Base-by-base conservation (phyloP, 2,329 filamentous ascomycete genomes). In the Macrophomina pseudophaseolina region DNA sequence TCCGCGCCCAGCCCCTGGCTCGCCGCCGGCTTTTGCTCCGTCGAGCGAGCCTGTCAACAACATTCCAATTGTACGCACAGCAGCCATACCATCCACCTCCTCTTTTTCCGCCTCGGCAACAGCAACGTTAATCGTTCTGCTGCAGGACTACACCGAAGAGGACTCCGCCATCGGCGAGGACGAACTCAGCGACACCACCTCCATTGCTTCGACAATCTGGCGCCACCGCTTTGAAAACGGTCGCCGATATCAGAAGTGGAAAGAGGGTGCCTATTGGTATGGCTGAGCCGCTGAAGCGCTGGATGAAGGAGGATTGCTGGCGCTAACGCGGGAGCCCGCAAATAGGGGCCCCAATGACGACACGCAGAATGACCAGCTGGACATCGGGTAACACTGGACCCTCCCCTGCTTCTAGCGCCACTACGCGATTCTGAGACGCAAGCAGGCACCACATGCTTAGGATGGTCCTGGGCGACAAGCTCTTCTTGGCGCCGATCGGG, bases 191-290 rank as follows among this genome's bases (percentile, higher is more conserved):
- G 73, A 75, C 62, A 75, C 73, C n/a, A 75, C 74, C 5, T 74
- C 74, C 4, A 73, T 76, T 18, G 69, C 73, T 1, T 74, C 72
- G 5, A 73, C 71, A 40, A 76, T 77, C 59, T 71, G 71, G 69
- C 70, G 67, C 33, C 72, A 75, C 58, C 73, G 74, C 46, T 75
- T 72, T 30, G 74, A 68, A 59, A 54, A 68, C 32, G 67, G 67
- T 18, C 46, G 65, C n/a, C 48, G 64, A 69, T 68, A 64, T 16
- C 48, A 58, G 16, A 66, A 62, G 30, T 66, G 48, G 44, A 38
- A 44, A 11, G 53, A 64, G 23, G 53, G 54, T 6, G 49, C 58
- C 11, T 65, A 65, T 7, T 62, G 65, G 52, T 68, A 35, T 5
- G 51, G 23, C 14, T 23, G 23, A 18, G 2, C 7, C 33, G 18